A percentile compares a stretch with the other conserved stretches of the same genome.
Evolutionary conservation across 1,284 basidiomycete species (phyloP).

Genomic region (Austroboletus niveus): DNA sequence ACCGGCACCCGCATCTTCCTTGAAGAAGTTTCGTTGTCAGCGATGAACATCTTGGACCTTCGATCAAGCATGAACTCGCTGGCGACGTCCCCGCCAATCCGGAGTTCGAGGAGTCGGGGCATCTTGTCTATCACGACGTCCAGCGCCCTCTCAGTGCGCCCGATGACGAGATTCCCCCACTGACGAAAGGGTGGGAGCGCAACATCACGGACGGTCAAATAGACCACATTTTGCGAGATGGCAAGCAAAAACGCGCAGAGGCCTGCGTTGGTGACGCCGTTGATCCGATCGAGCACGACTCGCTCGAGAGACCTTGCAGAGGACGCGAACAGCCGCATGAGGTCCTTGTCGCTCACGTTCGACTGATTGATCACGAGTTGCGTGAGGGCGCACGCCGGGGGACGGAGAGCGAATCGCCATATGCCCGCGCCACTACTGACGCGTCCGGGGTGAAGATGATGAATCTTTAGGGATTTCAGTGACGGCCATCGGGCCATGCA

Average conservation of each 20-base stretch:
- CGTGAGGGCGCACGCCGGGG: constrained; percentile 19
- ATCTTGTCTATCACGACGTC: constrained; percentile 20
- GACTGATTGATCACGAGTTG: constrained; percentile 18
- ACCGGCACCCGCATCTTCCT: constrained; percentile 7
- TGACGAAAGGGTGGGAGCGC: constrained; percentile 15
- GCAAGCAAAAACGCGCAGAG: constrained; percentile 15
- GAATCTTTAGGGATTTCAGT: constrained; percentile 8
- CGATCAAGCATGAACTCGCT: constrained; percentile 27
- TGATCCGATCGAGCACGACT: constrained; percentile 18
- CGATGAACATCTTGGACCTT: constrained; percentile 18
- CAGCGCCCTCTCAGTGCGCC: constrained; percentile 19
- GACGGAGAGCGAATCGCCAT: constrained; percentile 14
- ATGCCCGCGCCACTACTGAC: background rate
- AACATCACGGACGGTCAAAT: constrained; percentile 16
- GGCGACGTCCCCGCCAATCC: constrained; percentile 25
- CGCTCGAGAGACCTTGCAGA: constrained; percentile 18
- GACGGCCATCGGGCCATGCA: constrained; percentile 16
- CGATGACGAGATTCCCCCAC: constrained; percentile 19
- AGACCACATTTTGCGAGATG: constrained; percentile 13
- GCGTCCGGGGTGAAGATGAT: constrained; percentile 12
- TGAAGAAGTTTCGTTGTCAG: background rate
- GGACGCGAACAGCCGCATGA: constrained; percentile 11
- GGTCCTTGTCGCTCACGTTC: constrained; percentile 18
- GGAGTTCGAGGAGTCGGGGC: constrained; percentile 15
- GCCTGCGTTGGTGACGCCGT: constrained; percentile 23